These are phyloP conservation scores for Pestalotiopsis sp. DNA, from an alignment of 2,329 filamentous ascomycete genomes.

Conservation along the genomic window DNA sequence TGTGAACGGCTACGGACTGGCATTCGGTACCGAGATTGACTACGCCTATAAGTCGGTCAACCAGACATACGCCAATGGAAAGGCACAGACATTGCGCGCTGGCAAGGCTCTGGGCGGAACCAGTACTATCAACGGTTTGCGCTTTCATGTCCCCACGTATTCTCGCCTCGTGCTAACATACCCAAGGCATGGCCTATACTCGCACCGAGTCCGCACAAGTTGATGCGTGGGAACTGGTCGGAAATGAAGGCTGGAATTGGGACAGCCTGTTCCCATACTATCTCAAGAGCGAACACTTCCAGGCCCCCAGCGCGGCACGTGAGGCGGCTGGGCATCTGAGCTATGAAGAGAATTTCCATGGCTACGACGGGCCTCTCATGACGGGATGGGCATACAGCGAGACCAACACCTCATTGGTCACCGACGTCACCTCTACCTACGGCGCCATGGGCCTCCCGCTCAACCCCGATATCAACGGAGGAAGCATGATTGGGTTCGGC, in stretches of 20 bases:
- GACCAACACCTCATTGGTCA: conserved; percentile 20
- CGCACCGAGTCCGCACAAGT: conserved; percentile 36
- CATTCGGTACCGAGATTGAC: conserved; percentile 12
- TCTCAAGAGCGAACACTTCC: conserved; percentile 19
- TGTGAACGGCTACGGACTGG: conserved; percentile 3
- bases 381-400: conserved; percentile 22
- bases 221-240: conserved; percentile 36
- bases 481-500: conserved; percentile 43
- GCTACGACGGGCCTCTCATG: conserved; percentile 29
- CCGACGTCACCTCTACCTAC: conserved; percentile 33
- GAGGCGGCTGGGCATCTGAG: neutral
- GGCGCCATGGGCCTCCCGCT: conserved; percentile 36
- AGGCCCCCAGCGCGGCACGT: conserved; percentile 5
- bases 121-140: conserved; percentile 11
- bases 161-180: neutral
- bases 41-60: conserved; percentile 6
- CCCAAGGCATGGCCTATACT: conserved; percentile 36
- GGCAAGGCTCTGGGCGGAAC: conserved; percentile 14
- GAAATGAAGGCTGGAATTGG: conserved; percentile 38
- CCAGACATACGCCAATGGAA: conserved; percentile 10
- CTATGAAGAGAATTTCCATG: conserved; percentile 27
- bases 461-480: conserved; percentile 43
- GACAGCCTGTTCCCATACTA: conserved; percentile 28
- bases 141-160: neutral
- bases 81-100: conserved; percentile 3